These are phyloP conservation scores for Blastobotrys illinoisensis DNA, from an alignment of 1,139 yeast species.

Conservation along the genomic window DNA sequence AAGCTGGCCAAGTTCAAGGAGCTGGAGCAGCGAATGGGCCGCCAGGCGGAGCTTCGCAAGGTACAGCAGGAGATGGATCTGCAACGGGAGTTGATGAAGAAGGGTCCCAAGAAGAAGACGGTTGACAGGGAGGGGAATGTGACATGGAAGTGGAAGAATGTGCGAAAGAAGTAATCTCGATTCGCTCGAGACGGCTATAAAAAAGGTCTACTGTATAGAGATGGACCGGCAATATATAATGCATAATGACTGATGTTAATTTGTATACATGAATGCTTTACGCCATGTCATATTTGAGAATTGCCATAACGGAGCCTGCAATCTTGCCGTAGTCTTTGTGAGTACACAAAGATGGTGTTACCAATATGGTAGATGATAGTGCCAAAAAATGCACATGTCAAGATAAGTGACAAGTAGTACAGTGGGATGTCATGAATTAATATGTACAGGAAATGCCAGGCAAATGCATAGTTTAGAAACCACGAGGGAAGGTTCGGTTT, in stretches of 20 bases:
- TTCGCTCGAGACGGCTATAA: background rate
- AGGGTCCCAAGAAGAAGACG: slow-evolving; percentile 78
- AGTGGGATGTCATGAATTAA: slow-evolving; percentile 1
- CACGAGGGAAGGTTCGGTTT: slow-evolving; percentile 72
- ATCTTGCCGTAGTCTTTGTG: too few relatives aligned
- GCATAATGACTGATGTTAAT: background rate
- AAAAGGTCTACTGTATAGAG: background rate
- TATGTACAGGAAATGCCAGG: background rate
- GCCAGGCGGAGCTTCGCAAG: slow-evolving; percentile 58
- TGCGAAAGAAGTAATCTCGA: slow-evolving; percentile 56
- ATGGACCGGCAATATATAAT: background rate
- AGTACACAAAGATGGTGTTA: too few relatives aligned
- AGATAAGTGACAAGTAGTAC: too few relatives aligned
- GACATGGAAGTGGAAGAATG: slow-evolving; percentile 80
- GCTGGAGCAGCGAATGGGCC: slow-evolving; percentile 41
- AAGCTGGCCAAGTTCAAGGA: slow-evolving; percentile 57
- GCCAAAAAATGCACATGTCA: too few relatives aligned
- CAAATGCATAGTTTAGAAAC: slow-evolving; percentile 43
- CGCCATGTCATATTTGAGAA: too few relatives aligned
- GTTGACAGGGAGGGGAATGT: slow-evolving; percentile 58
- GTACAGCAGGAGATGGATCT: slow-evolving; percentile 69
- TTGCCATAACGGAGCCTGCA: too few relatives aligned
- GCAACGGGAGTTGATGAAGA: slow-evolving; percentile 84
- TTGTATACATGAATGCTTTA: background rate
- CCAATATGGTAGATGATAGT: too few relatives aligned